Evolutionary conservation across 768 basidiomycete species (phyloP).

Genomic region (Podaxis sp.): DNA sequence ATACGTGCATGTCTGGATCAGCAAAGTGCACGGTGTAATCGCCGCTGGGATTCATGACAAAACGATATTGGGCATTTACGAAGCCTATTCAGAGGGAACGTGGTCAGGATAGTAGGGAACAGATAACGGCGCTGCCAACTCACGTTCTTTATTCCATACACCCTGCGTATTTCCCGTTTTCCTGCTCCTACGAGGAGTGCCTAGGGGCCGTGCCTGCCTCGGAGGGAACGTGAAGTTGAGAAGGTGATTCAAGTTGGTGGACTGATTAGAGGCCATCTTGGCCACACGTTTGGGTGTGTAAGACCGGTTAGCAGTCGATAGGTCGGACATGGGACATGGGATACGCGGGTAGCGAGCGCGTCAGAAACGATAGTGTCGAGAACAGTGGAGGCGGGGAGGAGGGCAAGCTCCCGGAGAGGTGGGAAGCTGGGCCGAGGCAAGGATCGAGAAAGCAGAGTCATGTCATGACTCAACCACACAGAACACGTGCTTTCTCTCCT

Average conservation of each 20-base stretch:
- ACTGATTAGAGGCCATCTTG: constrained; percentile 70
- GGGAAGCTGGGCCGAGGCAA: constrained; percentile 37
- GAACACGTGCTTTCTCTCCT: constrained; percentile 24
- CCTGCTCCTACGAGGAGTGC: constrained; percentile 73
- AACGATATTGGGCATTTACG: constrained; percentile 94
- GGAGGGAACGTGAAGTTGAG: constrained; percentile 95
- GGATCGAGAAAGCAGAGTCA: constrained; percentile 16
- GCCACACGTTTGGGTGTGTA: constrained; percentile 53
- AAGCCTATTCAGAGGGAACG: constrained; percentile 54
- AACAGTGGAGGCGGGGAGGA: constrained; percentile 16
- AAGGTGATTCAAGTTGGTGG: constrained; percentile 71
- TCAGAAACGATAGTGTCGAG: background rate
- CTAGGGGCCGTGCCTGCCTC: constrained; percentile 62
- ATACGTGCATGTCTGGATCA: constrained; percentile 90
- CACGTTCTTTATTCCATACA: constrained; percentile 91
- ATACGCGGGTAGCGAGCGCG: background rate
- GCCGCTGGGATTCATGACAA: constrained; percentile 92
- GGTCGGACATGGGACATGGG: constrained; percentile 34
- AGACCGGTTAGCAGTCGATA: constrained; percentile 29
- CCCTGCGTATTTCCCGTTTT: constrained; percentile 60
- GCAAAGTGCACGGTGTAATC: constrained; percentile 94
- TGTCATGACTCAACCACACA: constrained; percentile 40
- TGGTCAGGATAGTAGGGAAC: constrained; percentile 17
- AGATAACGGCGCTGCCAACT: constrained; percentile 34
- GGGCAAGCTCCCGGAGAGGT: constrained; percentile 44